phyloP scores from a whole-genome alignment of 257 asterid genomes.

The Lycium barbarum region DNA sequence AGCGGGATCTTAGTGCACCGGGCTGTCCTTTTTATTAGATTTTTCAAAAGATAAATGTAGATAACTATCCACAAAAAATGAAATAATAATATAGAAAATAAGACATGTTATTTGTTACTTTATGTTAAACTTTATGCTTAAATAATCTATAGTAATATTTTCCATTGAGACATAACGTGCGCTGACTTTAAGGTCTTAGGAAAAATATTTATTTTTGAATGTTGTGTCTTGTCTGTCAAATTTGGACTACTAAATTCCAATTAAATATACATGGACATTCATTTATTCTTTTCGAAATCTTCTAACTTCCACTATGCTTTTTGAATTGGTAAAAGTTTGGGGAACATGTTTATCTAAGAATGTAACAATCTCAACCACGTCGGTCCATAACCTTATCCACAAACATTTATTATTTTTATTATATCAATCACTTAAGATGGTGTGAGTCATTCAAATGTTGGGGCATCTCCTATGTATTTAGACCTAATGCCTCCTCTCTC shows the following conservation, averaged over 20 bases:
- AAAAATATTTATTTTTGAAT: not conserved
- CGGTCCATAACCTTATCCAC: conserved; percentile 13
- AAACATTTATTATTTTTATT: not conserved
- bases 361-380: not conserved
- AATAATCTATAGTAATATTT: not conserved
- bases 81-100: no score
- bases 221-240: conserved; percentile 1
- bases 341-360: not conserved
- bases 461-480: not conserved
- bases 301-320: not conserved
- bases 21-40: no score
- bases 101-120: no score
- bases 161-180: not conserved
- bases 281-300: not conserved
- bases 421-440: not conserved
- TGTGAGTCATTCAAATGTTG: not conserved
- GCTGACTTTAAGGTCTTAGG: not conserved
- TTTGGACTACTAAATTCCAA: not conserved
- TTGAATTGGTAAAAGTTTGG: not conserved
- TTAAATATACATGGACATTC: not conserved
- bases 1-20: no score
- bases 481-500: not conserved
- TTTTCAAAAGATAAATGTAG: no score
- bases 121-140: not conserved
- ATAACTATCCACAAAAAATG: not conserved